Conservation (phyloP, 2,329 filamentous ascomycete species). For the Pseudopyrenochaeta lycopersici region DNA sequence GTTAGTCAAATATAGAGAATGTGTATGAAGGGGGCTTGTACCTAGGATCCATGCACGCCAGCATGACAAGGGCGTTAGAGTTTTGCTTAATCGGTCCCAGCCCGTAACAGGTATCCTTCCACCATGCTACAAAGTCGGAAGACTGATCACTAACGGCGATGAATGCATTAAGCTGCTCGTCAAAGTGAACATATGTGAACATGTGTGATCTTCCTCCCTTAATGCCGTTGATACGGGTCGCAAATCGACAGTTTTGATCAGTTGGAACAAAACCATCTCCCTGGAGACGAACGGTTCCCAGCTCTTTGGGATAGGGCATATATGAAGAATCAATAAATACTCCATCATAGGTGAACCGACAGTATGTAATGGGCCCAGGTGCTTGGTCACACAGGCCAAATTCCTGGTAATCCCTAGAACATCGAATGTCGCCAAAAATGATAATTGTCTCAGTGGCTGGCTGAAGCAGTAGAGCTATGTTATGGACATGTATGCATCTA, state of each 20-base stretch:
- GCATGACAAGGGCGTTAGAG: not conserved
- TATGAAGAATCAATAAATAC: conserved; percentile 1
- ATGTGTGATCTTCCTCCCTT: not conserved
- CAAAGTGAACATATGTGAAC: conserved; percentile 13
- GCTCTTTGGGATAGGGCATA: not conserved
- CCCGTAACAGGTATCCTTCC: conserved; percentile 24
- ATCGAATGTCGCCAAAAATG: conserved; percentile 7
- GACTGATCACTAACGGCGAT: not conserved
- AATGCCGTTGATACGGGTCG: not conserved
- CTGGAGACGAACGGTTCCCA: no score
- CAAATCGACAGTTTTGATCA: conserved; percentile 5
- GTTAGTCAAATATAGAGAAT: not conserved
- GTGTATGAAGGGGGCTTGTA: no score
- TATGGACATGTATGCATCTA: not conserved
- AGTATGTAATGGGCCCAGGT: not conserved
- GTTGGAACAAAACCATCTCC: conserved; percentile 6
- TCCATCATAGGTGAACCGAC: conserved; percentile 24
- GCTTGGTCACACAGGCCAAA: not conserved
- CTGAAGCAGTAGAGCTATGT: conserved; percentile 15
- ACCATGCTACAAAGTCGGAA: conserved; percentile 10
- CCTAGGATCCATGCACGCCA: conserved; percentile 6
- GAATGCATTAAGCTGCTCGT: conserved; percentile 18
- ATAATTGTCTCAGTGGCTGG: conserved; percentile 20
- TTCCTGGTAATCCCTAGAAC: not conserved
- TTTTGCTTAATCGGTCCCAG: not conserved